These are phyloP conservation scores for Aspergillus pseudoviridinutans DNA, from an alignment of 2,329 filamentous ascomycete genomes.

Conservation along the genomic window DNA sequence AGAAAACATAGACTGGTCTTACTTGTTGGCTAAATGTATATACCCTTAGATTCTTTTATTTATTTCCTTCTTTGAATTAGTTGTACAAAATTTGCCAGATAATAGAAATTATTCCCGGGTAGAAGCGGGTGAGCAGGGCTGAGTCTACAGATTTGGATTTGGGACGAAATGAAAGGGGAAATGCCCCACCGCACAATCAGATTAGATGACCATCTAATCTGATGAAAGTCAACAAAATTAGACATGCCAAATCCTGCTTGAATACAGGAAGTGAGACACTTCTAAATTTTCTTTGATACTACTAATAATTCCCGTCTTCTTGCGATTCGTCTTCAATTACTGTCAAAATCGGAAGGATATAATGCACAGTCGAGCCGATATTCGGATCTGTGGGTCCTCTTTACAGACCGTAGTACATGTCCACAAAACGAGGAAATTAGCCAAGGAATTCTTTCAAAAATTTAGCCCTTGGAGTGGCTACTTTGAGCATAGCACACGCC, in stretches of 20 bases:
- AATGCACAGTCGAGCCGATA: background rate
- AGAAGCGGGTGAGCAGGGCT: background rate
- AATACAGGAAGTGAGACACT: background rate
- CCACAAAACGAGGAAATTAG: background rate
- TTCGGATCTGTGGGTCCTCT: background rate
- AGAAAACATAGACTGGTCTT: background rate
- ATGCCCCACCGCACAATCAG: conserved; percentile 17
- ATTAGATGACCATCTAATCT: conserved; percentile 31
- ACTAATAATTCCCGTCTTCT: background rate
- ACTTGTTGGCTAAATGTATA: conserved; percentile 1
- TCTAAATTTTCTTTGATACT: background rate
- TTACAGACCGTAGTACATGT: background rate
- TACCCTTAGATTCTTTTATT: conserved; percentile 3
- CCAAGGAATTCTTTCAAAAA: background rate
- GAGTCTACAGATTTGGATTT: too few species aligned
- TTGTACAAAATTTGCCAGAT: background rate
- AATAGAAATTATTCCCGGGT: background rate
- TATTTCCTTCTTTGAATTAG: background rate
- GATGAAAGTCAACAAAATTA: conserved; percentile 12
- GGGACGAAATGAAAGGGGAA: background rate
- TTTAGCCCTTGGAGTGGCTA: background rate
- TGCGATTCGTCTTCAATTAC: background rate
- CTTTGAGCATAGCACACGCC: background rate
- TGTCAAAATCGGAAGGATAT: background rate
- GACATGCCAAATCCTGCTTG: background rate